Conservation (phyloP, 306 rosid species). For the Dryas alaskensis region DNA sequence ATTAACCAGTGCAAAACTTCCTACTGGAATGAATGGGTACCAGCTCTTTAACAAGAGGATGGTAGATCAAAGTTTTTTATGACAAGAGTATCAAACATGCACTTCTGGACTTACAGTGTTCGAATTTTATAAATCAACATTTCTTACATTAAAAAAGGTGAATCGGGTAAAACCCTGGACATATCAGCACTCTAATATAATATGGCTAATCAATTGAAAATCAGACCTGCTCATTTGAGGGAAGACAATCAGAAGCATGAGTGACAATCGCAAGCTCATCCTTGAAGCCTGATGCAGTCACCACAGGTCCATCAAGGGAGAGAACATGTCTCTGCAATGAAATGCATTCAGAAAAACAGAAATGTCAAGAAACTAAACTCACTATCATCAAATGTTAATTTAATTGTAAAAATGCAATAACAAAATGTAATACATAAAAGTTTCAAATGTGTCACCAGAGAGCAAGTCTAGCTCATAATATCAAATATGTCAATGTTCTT, state of each 20-base stretch:
- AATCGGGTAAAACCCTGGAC: not conserved
- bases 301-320: constrained; percentile 82
- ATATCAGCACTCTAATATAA: constrained; percentile 14
- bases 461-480: not conserved
- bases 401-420: too few relatives aligned
- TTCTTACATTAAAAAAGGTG: constrained; percentile 1
- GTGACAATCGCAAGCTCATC: constrained; percentile 83
- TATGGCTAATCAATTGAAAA: constrained; percentile 16
- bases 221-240: constrained; percentile 77
- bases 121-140: not conserved
- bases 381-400: not conserved
- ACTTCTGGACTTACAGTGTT: not conserved
- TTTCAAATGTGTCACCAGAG: not conserved
- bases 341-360: constrained; percentile 30
- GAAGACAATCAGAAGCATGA: constrained; percentile 65
- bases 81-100: not conserved
- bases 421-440: too few relatives aligned
- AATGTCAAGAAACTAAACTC: not conserved
- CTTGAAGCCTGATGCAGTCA: constrained; percentile 88
- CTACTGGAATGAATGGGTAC: not conserved
- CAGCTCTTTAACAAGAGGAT: constrained; percentile 4
- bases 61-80: not conserved
- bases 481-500: not conserved
- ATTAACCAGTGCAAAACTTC: constrained; percentile 8
- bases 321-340: constrained; percentile 68